These are phyloP conservation scores for Diplodia seriata DNA, from an alignment of 2,329 filamentous ascomycete genomes.

Conservation along the genomic window DNA sequence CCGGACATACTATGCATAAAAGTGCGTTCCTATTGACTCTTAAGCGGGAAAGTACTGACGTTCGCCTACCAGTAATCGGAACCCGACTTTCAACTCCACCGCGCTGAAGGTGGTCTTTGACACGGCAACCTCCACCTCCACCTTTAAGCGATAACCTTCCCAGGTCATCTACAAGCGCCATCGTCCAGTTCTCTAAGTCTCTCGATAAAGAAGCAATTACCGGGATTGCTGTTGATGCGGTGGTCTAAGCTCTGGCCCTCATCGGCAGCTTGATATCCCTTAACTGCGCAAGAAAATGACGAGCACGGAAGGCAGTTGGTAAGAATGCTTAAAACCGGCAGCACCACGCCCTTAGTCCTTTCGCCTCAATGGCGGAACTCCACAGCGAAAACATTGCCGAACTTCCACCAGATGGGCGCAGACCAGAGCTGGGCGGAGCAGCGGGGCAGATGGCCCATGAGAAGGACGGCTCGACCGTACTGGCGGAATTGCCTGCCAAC, in stretches of 20 bases:
- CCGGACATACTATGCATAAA: not conserved
- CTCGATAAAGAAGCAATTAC: not conserved
- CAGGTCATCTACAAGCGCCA: not conserved
- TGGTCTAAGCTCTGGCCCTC: not conserved
- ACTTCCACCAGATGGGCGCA: not conserved
- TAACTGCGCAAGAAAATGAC: not conserved
- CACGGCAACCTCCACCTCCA: slow-evolving; percentile 15
- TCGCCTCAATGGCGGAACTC: not conserved
- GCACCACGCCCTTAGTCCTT: too few species aligned
- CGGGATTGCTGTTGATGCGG: not conserved
- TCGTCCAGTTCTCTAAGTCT: not conserved
- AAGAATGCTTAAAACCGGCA: not conserved
- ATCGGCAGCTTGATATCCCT: not conserved
- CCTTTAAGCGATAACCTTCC: not conserved
- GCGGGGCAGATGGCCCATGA: not conserved
- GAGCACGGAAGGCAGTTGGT: not conserved
- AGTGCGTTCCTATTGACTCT: not conserved
- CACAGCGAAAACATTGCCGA: not conserved
- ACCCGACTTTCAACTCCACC: not conserved
- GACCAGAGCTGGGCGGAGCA: not conserved
- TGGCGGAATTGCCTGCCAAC: not conserved
- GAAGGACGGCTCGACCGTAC: not conserved
- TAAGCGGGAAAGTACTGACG: not conserved
- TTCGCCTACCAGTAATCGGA: not conserved
- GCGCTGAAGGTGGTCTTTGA: slow-evolving; percentile 12